These are phyloP conservation scores for Lachnellula subtilissima DNA, from an alignment of 2,329 filamentous ascomycete species.

Conservation along the genomic window DNA sequence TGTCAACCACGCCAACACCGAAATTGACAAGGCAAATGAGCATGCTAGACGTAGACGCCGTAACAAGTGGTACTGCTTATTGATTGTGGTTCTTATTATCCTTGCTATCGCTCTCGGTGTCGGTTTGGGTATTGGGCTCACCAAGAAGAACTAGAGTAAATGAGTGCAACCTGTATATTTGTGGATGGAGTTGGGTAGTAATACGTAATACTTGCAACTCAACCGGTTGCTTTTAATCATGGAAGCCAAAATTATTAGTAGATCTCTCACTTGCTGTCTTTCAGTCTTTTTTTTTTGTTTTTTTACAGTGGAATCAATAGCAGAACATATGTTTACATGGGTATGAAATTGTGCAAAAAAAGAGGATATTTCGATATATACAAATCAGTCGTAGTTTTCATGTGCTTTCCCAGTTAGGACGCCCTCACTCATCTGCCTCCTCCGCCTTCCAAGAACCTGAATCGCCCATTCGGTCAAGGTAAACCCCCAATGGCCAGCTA, in stretches of 20 bases:
- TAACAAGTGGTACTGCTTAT: conserved; percentile 77
- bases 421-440: conserved; percentile 31
- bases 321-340: background rate
- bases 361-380: conserved; percentile 6
- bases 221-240: background rate
- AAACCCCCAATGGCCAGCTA: conserved; percentile 90
- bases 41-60: conserved; percentile 63
- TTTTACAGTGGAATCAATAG: background rate
- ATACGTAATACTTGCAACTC: background rate
- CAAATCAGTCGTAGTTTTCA: conserved; percentile 26
- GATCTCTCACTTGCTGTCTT: background rate
- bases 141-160: conserved; percentile 7
- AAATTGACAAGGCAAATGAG: conserved; percentile 64
- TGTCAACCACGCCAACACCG: conserved; percentile 62
- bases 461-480: conserved; percentile 73
- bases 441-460: conserved; percentile 45
- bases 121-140: conserved; percentile 34
- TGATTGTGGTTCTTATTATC: conserved; percentile 55
- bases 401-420: conserved; percentile 31
- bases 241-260: conserved; percentile 2
- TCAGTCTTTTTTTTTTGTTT: background rate
- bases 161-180: background rate
- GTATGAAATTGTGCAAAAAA: conserved; percentile 1
- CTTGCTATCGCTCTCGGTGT: conserved; percentile 53
- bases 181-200: conserved; percentile 3